Base-by-base conservation (phyloP, 2,329 filamentous ascomycete genomes). In the Ophiostoma ips region DNA sequence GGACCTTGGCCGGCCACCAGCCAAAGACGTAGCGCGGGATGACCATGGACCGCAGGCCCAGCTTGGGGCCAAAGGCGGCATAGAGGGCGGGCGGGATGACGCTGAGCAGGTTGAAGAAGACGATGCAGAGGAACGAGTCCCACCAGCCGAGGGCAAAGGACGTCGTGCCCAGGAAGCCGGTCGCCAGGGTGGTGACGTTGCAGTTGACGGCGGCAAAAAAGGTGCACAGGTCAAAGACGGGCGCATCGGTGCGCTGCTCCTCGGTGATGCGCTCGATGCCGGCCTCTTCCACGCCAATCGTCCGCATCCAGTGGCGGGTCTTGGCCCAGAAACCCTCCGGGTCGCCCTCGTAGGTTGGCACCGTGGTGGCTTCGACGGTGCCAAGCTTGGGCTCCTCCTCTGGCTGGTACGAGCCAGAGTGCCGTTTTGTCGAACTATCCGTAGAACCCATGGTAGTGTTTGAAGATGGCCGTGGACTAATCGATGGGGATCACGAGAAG, bases 21-120 rank as follows among this genome's bases (percentile, higher is more conserved):
- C 40, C 38, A n/a, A 41, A 41, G 38, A 43, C 40, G n/a, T 43
- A 43, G 15, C 40, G 40, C n/a, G 40, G 40, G 13, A 43, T 43
- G 15, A 43, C 24, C 38, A 41, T 41, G 12, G 38, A 41, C 16
- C 38, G 21, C 10, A 41, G 21, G n/a, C 38, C 38, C 16, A 43
- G 15, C 16, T 43, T 43, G 9, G 40, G 40, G 40, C 40, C 40
- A 18, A 43, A 30, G 24, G 15, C 30, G 24, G 40, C 21, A 24
- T n/a, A 43, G 21, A 43, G n/a, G 15, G 24, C 24, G 40, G 24
- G 24, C 13, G 21, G 15, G 24, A 43, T 43, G 3, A 43, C 40
- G 12, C 24, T 21, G 10, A 43, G 30, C 12, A 43, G 3, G 11
- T 43, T 41, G 13, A 41, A 41, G 38, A 41, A 41, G 38, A 41